Conservation (phyloP, 352 stramenopile genomes). For the Globisporangium splendens region DNA sequence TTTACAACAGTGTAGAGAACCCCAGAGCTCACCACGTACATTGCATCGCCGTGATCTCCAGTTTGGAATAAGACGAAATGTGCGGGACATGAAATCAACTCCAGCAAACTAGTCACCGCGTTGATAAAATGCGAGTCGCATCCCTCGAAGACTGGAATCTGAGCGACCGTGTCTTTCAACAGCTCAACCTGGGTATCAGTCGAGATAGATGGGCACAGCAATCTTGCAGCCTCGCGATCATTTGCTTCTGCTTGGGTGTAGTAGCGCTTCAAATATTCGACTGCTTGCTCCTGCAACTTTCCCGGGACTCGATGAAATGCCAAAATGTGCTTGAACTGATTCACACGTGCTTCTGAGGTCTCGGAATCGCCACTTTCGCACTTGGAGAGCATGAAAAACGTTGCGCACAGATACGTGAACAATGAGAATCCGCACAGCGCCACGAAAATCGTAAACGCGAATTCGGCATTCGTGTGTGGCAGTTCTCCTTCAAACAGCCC, state of each 20-base stretch:
- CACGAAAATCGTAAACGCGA: conserved; percentile 61
- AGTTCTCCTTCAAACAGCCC: conserved; percentile 58
- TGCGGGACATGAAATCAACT: conserved; percentile 49
- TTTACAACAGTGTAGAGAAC: conserved; percentile 59
- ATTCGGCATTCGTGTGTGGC: conserved; percentile 40
- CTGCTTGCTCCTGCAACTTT: conserved; percentile 41
- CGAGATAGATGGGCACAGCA: conserved; percentile 65
- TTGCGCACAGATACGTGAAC: conserved; percentile 70
- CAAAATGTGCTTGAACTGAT: conserved; percentile 66
- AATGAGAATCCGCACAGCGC: conserved; percentile 56
- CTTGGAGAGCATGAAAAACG: conserved; percentile 73
- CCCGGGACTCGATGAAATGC: conserved; percentile 58
- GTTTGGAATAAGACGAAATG: conserved; percentile 52
- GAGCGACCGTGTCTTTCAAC: conserved; percentile 41
- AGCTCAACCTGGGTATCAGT: conserved; percentile 71
- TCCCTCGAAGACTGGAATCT: conserved; percentile 55
- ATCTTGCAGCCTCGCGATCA: conserved; percentile 50
- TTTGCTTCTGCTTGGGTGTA: conserved; percentile 62
- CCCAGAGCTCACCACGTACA: conserved; percentile 68
- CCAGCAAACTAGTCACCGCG: conserved; percentile 49
- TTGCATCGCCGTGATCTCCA: conserved; percentile 61
- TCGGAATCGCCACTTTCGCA: conserved; percentile 56
- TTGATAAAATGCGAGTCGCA: conserved; percentile 60
- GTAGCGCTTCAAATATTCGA: conserved; percentile 67
- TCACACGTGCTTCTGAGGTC: conserved; percentile 52